Conservation (phyloP, 1,139 yeast genomes). For the Yamadazyma oceani region DNA sequence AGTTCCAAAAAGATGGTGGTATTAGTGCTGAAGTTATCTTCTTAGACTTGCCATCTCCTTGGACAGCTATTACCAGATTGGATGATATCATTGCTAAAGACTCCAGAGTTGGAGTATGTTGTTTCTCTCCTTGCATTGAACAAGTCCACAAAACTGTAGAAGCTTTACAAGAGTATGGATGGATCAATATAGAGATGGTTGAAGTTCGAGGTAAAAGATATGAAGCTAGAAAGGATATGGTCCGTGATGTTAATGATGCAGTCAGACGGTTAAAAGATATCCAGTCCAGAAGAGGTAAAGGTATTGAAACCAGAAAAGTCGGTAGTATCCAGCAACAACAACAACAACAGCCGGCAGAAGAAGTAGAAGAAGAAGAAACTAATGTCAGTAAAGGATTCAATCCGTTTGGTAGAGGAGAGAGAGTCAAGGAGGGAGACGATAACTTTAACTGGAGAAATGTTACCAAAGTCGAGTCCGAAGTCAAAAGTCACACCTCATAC, state of each 20-base stretch:
- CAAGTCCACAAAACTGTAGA: constrained; percentile 88
- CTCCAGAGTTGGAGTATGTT: constrained; percentile 70
- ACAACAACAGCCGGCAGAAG: constrained; percentile 13
- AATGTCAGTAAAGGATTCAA: constrained; percentile 63
- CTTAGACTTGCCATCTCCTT: constrained; percentile 93
- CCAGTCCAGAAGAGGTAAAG: constrained; percentile 69
- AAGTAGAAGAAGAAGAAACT: neutral
- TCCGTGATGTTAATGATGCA: constrained; percentile 77
- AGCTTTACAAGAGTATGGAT: constrained; percentile 71
- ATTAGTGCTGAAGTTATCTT: constrained; percentile 72
- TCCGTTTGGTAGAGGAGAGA: constrained; percentile 85
- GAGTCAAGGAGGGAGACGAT: constrained; percentile 85
- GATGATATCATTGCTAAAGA: constrained; percentile 55
- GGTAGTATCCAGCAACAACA: constrained; percentile 6
- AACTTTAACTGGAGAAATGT: constrained; percentile 79
- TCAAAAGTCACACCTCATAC: constrained; percentile 93
- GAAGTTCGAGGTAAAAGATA: constrained; percentile 84
- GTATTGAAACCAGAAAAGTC: constrained; percentile 60
- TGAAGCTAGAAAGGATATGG: constrained; percentile 93
- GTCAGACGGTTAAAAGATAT: constrained; percentile 79
- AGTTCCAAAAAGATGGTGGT: constrained; percentile 20
- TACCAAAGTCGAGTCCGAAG: constrained; percentile 76
- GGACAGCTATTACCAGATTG: constrained; percentile 89
- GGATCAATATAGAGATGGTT: constrained; percentile 91
- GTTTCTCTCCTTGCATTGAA: constrained; percentile 97